Evolutionary conservation across 2,329 filamentous ascomycete genomes (phyloP), one percentile per base, ranked within the genome.

Genomic region (Laburnicola sp.): DNA sequence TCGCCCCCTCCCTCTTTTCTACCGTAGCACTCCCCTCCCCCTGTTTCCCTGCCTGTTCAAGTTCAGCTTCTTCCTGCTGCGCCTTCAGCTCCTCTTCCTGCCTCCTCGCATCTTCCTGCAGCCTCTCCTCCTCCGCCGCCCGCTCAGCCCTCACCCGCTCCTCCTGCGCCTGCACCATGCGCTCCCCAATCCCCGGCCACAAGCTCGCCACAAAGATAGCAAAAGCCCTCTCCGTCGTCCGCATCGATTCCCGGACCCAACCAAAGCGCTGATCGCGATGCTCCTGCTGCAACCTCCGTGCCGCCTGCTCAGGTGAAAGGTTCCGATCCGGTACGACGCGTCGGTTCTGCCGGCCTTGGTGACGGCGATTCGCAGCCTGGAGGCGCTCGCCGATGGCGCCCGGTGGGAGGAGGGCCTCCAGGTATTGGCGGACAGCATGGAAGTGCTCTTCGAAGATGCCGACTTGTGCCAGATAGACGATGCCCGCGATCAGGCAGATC

Each of bases 151-250:
- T 52, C 31, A 60, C 60, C 11, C 79, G 75, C 46, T 80, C 78
- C 58, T 82, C 78, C 51, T 80, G 75, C 25, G 80, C 82, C 55
- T 78, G 74, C 10, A 86, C 80, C 64, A 84, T 81, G 6, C 81
- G 74, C 64, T 86, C 84, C 0, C 84, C 83, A 25, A 86, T 75
- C 0, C 84, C 84, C 0, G 84, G 84, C 64, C 84, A 80, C 43
- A 86, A 63, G 66, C 81, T 85, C 0, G 83, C 83, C 30, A 86
- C 65, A 53, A 86, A 84, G n/a, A 86, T 72, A n/a, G 82, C 81
- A 35, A 83, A 62, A 1, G 80, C 80, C 32, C 84, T 75, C 64
- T 86, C 83, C 0, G 76, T 66, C 2, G 76, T 74, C 37, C 80
- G 70, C 16, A 82, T 45, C 3, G 45, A 57, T 9, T 71, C 66